phyloP scores from a whole-genome alignment of 2,329 filamentous ascomycete species.

The Diaporthe vaccinii region DNA sequence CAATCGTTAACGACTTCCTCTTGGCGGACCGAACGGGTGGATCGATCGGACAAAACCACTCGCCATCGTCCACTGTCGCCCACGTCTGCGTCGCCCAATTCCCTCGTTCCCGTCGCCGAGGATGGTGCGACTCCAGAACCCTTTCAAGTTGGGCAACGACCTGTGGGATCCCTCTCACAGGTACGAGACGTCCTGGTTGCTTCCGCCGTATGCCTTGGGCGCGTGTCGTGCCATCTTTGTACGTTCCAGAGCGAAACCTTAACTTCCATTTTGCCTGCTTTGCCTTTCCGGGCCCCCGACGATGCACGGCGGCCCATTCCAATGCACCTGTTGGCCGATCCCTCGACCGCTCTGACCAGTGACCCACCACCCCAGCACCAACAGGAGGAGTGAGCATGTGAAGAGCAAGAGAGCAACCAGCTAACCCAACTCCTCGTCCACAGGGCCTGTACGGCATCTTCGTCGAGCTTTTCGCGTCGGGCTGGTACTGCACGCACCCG shows the following conservation, averaged over 20 bases:
- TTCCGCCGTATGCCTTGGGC: conserved; percentile 76
- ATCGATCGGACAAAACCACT: conserved; percentile 6
- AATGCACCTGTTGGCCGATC: conserved; percentile 6
- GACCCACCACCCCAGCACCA: conserved; percentile 5
- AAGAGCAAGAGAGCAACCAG: neutral
- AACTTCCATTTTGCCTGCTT: conserved; percentile 35
- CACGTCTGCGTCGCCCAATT: neutral
- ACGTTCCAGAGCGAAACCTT: conserved; percentile 47
- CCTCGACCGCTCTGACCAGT: neutral
- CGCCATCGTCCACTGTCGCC: neutral
- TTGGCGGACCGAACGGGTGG: conserved; percentile 23
- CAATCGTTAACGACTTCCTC: conserved; percentile 7
- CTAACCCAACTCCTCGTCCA: neutral
- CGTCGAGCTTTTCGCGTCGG: conserved; percentile 78
- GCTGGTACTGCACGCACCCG: conserved; percentile 70
- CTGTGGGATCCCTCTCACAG: conserved; percentile 71
- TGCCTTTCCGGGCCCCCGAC: neutral
- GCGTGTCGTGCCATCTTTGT: conserved; percentile 67
- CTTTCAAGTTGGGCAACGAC: conserved; percentile 55
- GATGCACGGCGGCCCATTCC: neutral
- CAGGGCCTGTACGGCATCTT: conserved; percentile 77
- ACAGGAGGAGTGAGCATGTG: neutral
- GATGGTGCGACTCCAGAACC: conserved; percentile 38
- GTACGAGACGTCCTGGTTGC: conserved; percentile 85
- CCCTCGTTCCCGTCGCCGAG: neutral